Evolutionary conservation across 139 green algal genomes (phyloP), one percentile per base, ranked within the genome.

Genomic region (Edaphochlamys debaryana): DNA sequence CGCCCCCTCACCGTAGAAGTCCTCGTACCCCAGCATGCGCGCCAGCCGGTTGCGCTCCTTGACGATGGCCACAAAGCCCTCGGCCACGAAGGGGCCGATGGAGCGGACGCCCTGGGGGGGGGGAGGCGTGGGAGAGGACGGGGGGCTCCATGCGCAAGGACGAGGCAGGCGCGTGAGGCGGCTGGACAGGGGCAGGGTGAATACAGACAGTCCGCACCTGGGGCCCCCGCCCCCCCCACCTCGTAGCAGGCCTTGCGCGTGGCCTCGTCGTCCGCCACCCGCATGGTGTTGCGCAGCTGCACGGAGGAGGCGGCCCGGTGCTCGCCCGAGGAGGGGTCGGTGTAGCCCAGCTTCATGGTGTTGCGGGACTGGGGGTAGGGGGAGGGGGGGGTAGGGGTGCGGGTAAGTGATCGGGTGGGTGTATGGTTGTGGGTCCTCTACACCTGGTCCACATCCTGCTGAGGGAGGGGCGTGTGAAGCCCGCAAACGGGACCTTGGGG

Each of bases 11-110:
- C 25, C 40, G 63, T 97, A 98, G 69, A 90, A 98, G 87, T 97
- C 90, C 75, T 93, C 75, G 73, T 85, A 95, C 34, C 95, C 95
- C 23, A 91, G 62, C 66, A 86, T 64, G 30, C 67, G 50, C 0
- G 95, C 95, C 64, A 98, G 89, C 67, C 79, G 40, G 89, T 98
- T 96, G 80, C 95, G 91, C 79, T 91, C 64, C 86, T 95, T 96
- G 20, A 98, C 91, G 75, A 98, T 95, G 67, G 93, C 91, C n/a
- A 91, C 66, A 67, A 98, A 96, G 15, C 74, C 68, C 80, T 90
- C 82, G 9, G 80, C 82, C 63, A 98, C 89, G 72, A 93, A 93
- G 3, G 93, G 92, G 0, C 95, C 95, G 30, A 96, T 93, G 74
- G 74, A 79, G 67, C 92, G 82, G 80, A 95, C 69, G 29, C 90